These are phyloP conservation scores for Cadophora luteo-olivacea DNA, from an alignment of 2,329 filamentous ascomycete genomes.

Conservation along the genomic window DNA sequence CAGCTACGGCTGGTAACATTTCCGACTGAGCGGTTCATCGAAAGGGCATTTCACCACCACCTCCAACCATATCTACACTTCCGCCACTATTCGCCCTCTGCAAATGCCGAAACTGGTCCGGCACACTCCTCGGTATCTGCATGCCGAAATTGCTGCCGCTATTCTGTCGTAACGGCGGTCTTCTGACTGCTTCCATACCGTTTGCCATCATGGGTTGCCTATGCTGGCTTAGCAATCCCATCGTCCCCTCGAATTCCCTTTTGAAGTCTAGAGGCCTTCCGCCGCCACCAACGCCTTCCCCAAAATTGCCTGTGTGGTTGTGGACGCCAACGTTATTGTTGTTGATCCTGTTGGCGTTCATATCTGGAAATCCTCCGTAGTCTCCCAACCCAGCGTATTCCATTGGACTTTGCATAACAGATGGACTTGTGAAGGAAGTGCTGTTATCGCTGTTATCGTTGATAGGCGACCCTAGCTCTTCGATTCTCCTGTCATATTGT, in stretches of 20 bases:
- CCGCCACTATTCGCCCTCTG: conserved; percentile 35
- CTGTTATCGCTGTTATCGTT: conserved; percentile 30
- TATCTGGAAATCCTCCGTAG: conserved; percentile 36
- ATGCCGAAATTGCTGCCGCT: conserved; percentile 35
- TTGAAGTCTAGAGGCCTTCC: conserved; percentile 35
- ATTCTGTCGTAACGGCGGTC: conserved; percentile 38
- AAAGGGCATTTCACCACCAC: conserved; percentile 18
- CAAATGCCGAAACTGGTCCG: conserved; percentile 37
- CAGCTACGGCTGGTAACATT: conserved; percentile 10
- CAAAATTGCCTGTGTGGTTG: conserved; percentile 32
- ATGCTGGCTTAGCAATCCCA: conserved; percentile 26
- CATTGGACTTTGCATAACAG: conserved; percentile 38
- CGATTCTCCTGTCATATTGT: conserved; percentile 39
- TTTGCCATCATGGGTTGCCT: conserved; percentile 21
- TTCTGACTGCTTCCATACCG: conserved; percentile 26
- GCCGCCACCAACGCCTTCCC: conserved; percentile 31
- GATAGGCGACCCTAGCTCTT: conserved; percentile 39
- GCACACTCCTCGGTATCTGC: conserved; percentile 40
- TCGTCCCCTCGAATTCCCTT: conserved; percentile 34
- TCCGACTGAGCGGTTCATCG: conserved; percentile 14
- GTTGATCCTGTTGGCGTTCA: conserved; percentile 30
- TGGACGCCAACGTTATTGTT: conserved; percentile 26
- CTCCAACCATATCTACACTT: conserved; percentile 22
- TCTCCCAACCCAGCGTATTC: conserved; percentile 37
- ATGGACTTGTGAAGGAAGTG: conserved; percentile 37